Percentiles rank a stretch among this genome's conserved stretches.
These are phyloP conservation scores for Zanthoxylum bungeanum DNA, from an alignment of 345 rosid genomes.

Conservation along the genomic window DNA sequence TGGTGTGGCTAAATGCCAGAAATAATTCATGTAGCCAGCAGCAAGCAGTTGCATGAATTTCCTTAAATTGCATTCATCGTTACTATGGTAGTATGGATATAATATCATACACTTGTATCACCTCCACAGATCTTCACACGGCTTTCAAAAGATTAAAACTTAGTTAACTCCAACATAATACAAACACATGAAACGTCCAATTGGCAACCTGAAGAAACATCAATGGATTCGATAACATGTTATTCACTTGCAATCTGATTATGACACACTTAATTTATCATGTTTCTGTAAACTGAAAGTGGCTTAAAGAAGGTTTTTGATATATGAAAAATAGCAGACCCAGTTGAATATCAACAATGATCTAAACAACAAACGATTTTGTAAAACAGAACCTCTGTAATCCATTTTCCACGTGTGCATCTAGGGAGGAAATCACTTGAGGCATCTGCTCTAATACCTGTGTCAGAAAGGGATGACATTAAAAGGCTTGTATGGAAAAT, in stretches of 20 bases:
- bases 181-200: neutral
- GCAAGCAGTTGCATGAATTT: neutral
- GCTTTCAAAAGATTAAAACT: neutral
- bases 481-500: neutral
- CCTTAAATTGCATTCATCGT: neutral
- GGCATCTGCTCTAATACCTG: constrained; percentile 86
- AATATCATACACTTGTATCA: neutral
- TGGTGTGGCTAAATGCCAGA: neutral
- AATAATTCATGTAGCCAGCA: neutral
- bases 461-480: constrained; percentile 8
- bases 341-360: neutral
- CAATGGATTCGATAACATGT: neutral
- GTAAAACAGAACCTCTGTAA: constrained; percentile 48
- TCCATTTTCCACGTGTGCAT: constrained; percentile 79
- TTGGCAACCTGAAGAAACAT: neutral
- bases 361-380: neutral
- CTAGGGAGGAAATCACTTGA: constrained; percentile 64
- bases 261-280: neutral
- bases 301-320: neutral
- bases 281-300: neutral
- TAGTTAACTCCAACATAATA: neutral
- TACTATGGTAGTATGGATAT: neutral
- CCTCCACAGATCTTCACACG: neutral
- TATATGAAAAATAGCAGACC: neutral
- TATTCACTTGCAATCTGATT: neutral